A percentile compares a stretch with the other conserved stretches of the same genome.
These are phyloP conservation scores for Rhazya stricta DNA, from an alignment of 257 asterid species.

Conservation along the genomic window DNA sequence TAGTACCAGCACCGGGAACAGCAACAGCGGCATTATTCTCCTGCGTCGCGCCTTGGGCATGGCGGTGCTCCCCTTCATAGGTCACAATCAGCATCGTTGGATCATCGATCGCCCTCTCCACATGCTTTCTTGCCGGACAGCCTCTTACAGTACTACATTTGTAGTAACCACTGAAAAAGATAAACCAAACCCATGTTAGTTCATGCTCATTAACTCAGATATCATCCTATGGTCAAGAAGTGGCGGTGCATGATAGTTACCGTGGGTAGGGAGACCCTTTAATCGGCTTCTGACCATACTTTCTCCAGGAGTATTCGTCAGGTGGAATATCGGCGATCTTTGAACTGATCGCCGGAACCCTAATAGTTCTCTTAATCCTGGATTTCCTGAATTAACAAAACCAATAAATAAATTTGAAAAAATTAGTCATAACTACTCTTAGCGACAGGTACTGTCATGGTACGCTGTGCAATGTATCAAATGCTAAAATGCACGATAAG, in stretches of 20 bases:
- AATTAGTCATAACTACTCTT: not conserved
- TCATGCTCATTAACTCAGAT: not conserved
- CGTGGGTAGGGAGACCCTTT: constrained; percentile 86
- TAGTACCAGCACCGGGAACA: not conserved
- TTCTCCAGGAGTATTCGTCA: constrained; percentile 76
- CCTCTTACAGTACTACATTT: constrained; percentile 67
- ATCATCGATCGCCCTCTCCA: constrained; percentile 78
- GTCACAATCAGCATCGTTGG: constrained; percentile 71
- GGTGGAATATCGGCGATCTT: constrained; percentile 63
- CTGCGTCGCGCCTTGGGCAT: constrained; percentile 17
- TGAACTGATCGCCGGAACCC: constrained; percentile 72
- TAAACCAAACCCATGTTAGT: not conserved
- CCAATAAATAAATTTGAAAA: not conserved
- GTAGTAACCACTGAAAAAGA: constrained; percentile 62
- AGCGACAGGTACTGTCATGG: not conserved
- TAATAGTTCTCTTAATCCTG: constrained; percentile 38
- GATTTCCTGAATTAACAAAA: constrained; percentile 43
- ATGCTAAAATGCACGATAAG: not conserved
- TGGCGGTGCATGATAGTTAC: constrained; percentile 37
- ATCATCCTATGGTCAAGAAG: not conserved
- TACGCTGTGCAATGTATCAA: not conserved
- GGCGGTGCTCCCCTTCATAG: constrained; percentile 79
- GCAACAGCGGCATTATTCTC: not conserved
- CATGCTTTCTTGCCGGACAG: constrained; percentile 86
- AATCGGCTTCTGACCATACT: constrained; percentile 82